Conservation (phyloP, 352 stramenopile species). For the Phytophthora capsici region DNA sequence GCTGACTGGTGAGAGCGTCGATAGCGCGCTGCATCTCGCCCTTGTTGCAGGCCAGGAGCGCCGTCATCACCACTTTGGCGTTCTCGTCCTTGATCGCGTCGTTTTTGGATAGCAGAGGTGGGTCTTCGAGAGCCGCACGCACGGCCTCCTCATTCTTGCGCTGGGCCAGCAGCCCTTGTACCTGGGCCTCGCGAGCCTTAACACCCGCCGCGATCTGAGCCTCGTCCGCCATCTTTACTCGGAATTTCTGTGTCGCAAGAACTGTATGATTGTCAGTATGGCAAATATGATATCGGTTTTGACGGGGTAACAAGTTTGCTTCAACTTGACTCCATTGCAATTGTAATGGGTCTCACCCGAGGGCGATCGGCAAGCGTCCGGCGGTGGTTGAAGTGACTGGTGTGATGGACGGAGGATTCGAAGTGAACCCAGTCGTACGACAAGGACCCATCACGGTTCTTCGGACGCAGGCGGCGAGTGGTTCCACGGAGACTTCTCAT, state of each 20-base stretch:
- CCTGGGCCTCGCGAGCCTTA: constrained; percentile 62
- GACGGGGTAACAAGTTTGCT: constrained; percentile 7
- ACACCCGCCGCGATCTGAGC: constrained; percentile 59
- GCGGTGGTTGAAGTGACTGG: too few species aligned
- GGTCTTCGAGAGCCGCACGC: constrained; percentile 71
- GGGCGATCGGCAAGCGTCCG: too few species aligned
- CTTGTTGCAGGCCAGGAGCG: constrained; percentile 86
- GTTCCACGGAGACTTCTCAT: too few species aligned
- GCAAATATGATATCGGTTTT: constrained; percentile 31
- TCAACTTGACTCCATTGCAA: constrained; percentile 22
- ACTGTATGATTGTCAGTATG: constrained; percentile 12
- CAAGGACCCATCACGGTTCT: too few species aligned
- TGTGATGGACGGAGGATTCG: too few species aligned
- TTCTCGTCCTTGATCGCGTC: constrained; percentile 76
- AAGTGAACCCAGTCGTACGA: too few species aligned
- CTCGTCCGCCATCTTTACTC: constrained; percentile 66
- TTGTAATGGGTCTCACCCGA: too few species aligned
- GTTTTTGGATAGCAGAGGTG: constrained; percentile 68
- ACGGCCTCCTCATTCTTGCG: constrained; percentile 87
- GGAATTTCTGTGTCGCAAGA: constrained; percentile 19
- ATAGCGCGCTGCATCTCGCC: constrained; percentile 86
- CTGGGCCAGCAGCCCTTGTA: constrained; percentile 75
- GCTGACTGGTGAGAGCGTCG: constrained; percentile 66
- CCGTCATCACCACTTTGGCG: constrained; percentile 78
- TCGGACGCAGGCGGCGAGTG: too few species aligned